Evolutionary conservation across 2,329 filamentous ascomycete species (phyloP), one percentile per base, ranked within the genome.

Genomic region (Xylaria sp.): DNA sequence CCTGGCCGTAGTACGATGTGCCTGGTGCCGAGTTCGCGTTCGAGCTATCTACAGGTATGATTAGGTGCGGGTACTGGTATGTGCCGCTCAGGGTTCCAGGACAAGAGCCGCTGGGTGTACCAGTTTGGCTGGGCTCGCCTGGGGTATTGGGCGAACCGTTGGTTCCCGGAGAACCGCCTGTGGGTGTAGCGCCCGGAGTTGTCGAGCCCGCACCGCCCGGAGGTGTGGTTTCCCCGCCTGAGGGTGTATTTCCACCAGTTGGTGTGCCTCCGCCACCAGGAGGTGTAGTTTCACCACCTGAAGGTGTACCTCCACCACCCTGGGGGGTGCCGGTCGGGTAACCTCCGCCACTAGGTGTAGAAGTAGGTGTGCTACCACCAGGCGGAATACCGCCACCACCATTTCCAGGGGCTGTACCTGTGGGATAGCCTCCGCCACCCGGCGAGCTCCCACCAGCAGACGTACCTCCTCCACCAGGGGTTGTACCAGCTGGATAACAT

Each of bases 61-160:
- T 90, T 65, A 91, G 82, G 74, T 90, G 87, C 10, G 90, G 89
- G 78, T 83, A 89, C 76, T 88, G 82, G 73, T 83, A 89, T 51
- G 81, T 75, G 8, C 83, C 82, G 41, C 78, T 69, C 59, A 88
- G 78, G 52, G 83, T 76, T 41, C 83, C 80, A 48, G 84, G 83
- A 75, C 86, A 87, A 73, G 76, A 76, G 50, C 50, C 69, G 15
- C 65, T 58, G 1, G 67, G 59, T 6, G 63, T 52, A 6, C 63
- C 54, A 9, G 54, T 63, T 48, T 48, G 37, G 37, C 44, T 31
- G 0, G 52, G 18, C 2, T 9, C 6, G 39, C 48, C 7, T 10
- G 34, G 34, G 34, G 34, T 37, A 6, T 37, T 52, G 13, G 25
- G 31, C 12, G 41, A 46, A 46, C 41, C n/a, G 41, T 5, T 46